Conservation (phyloP, 2,329 filamentous ascomycete species). For the Calonectria hawksworthii region DNA sequence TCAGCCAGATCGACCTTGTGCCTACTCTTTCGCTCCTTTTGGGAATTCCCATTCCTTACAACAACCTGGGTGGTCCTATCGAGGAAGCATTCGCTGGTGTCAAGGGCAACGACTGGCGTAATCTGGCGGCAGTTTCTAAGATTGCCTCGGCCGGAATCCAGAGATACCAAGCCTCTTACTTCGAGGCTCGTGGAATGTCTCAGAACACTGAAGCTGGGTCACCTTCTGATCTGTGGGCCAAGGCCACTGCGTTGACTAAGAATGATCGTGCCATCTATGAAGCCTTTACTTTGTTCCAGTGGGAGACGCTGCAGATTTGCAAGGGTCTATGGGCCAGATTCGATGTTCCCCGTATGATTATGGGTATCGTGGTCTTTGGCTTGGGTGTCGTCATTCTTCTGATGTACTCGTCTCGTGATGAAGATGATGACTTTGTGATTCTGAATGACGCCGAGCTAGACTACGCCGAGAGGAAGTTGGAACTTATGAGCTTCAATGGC, state of each 20-base stretch:
- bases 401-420: constrained; percentile 76
- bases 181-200: constrained; percentile 77
- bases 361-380: constrained; percentile 80
- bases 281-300: constrained; percentile 81
- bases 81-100: constrained; percentile 89
- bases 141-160: constrained; percentile 88
- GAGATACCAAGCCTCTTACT: constrained; percentile 89
- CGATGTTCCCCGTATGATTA: constrained; percentile 86
- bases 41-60: constrained; percentile 94
- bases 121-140: constrained; percentile 82
- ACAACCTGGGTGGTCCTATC: constrained; percentile 93
- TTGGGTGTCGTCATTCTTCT: constrained; percentile 77
- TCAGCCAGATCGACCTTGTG: constrained; percentile 93
- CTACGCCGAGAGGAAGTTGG: constrained; percentile 69
- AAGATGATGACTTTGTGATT: constrained; percentile 67
- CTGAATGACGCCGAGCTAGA: constrained; percentile 71
- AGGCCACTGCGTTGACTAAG: constrained; percentile 60
- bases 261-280: constrained; percentile 60
- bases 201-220: constrained; percentile 64
- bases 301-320: constrained; percentile 82
- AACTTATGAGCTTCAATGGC: constrained; percentile 58
- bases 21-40: constrained; percentile 90
- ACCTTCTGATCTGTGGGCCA: constrained; percentile 60
- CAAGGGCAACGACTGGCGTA: constrained; percentile 79
- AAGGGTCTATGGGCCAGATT: constrained; percentile 93